Percentiles rank a stretch among this genome's conserved stretches.
phyloP scores from a whole-genome alignment of 1,284 basidiomycete genomes.

The Papiliotrema fonsecae region DNA sequence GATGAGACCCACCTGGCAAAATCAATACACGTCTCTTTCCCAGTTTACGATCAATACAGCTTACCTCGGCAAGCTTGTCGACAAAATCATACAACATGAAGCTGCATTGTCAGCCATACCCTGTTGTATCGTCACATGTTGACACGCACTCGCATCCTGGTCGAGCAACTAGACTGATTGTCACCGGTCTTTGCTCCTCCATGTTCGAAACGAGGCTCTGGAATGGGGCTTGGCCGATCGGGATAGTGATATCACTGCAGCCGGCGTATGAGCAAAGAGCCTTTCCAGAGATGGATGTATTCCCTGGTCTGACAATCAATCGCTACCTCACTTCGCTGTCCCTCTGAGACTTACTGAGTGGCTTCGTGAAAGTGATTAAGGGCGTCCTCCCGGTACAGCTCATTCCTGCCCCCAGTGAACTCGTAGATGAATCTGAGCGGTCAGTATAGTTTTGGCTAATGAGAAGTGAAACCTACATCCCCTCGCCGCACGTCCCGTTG shows the following conservation, averaged over 20 bases:
- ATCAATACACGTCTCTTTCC: no score
- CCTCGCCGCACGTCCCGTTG: conserved; percentile 44
- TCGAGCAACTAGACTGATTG: conserved; percentile 46
- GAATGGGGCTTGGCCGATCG: conserved; percentile 49
- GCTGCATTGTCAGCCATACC: conserved; percentile 4
- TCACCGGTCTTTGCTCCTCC: conserved; percentile 48
- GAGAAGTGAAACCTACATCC: conserved; percentile 27
- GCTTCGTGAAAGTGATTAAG: conserved; percentile 10
- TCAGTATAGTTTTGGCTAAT: no score
- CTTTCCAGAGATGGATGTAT: background rate
- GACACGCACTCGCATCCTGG: conserved; percentile 48
- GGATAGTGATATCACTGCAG: conserved; percentile 49
- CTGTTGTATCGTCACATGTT: no score
- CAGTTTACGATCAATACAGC: no score
- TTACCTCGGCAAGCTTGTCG: conserved; percentile 12
- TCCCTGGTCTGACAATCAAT: background rate
- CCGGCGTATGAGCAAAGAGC: conserved; percentile 11
- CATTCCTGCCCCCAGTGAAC: conserved; percentile 5
- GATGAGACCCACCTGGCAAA: no score
- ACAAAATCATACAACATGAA: conserved; percentile 21
- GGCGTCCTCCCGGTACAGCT: conserved; percentile 11
- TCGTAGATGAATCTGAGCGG: conserved; percentile 11
- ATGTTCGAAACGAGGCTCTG: conserved; percentile 44
- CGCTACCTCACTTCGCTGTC: no score
- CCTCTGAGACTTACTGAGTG: no score